Base-by-base conservation (phyloP, 2,329 filamentous ascomycete species). In the Fulvia fulva region DNA sequence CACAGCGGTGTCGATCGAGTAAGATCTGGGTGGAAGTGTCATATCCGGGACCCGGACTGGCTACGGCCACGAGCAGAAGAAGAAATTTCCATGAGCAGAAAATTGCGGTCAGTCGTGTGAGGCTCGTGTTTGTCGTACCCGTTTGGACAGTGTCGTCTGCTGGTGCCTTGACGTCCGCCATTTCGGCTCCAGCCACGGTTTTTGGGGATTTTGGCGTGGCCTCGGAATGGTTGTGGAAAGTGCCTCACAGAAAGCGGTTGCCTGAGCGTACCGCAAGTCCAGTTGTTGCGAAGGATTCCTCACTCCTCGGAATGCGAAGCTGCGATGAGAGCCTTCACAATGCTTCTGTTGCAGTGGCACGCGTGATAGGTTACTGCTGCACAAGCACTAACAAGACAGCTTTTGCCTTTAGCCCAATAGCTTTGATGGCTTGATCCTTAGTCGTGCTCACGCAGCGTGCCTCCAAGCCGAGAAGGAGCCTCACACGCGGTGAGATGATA, bases 21-120 rank as follows among this genome's bases (percentile, higher is more conserved):
- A 81, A 67, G 28, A 83, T 74, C 41, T 81, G 80, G 6, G 83
- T 87, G 6, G 89, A 93, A n/a, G 89, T 92, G 75, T 95, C 90
- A 72, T 94, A 95, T 51, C 84, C 84, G 19, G 77, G 76, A 64
- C 83, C 84, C 16, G 83, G 82, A 58, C 80, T 83, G 49, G 82
- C 71, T 53, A 75, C 69, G 53, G 85, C 85, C 55, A 92, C 72
- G 47, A 80, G 66, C n/a, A 91, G 72, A 6, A 94, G 76, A 9
- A 89, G 69, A 5, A 73, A 52, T 70, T 93, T 94, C 88, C 88
- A 92, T 12, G 76, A 70, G 4, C 77, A 55, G 68, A 89, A 91
- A 51, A 67, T 26, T 3, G 56, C 32, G 22, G 66, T 32, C 8
- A 71, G 53, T 55, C 52, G 50, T 12, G 53, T 49, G 22, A 62